Conservation (phyloP, 148 eudicot species). For the Vaccinium corymbosum region DNA sequence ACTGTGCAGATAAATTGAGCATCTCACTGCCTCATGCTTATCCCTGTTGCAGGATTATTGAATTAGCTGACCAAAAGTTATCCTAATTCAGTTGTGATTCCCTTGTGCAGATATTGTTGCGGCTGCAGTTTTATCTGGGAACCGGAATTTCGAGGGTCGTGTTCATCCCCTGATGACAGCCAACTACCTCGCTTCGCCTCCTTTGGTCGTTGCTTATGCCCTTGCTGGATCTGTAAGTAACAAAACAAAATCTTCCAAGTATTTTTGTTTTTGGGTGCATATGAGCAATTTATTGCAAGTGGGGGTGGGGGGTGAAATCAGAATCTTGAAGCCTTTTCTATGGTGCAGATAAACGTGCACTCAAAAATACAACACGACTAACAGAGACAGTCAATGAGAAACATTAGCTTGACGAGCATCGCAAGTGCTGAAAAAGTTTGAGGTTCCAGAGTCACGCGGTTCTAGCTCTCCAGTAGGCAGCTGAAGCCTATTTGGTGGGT, state of each 20-base stretch:
- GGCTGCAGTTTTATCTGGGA: constrained; percentile 60
- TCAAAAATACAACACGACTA: background rate
- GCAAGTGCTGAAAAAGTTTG: background rate
- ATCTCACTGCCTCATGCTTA: constrained; percentile 6
- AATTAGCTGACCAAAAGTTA: background rate
- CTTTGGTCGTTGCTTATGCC: constrained; percentile 61
- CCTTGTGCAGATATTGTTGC: constrained; percentile 51
- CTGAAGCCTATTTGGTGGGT: no score
- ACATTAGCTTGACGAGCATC: background rate
- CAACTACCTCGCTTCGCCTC: constrained; percentile 64
- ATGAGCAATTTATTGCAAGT: background rate
- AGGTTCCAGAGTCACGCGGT: no score
- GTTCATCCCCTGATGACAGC: constrained; percentile 62
- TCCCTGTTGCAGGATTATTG: background rate
- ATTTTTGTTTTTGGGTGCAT: background rate
- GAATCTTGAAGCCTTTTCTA: background rate
- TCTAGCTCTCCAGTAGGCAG: no score
- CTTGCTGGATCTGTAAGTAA: constrained; percentile 59
- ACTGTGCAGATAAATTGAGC: background rate
- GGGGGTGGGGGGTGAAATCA: background rate
- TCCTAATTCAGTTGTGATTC: constrained; percentile 11
- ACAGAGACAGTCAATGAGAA: background rate
- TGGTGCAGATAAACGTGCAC: background rate
- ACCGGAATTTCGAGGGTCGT: constrained; percentile 61
- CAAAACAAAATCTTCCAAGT: background rate